Percentiles rank a stretch among this genome's conserved stretches.
phyloP scores from a whole-genome alignment of 2,329 filamentous ascomycete genomes.

The Chalara sp. region DNA sequence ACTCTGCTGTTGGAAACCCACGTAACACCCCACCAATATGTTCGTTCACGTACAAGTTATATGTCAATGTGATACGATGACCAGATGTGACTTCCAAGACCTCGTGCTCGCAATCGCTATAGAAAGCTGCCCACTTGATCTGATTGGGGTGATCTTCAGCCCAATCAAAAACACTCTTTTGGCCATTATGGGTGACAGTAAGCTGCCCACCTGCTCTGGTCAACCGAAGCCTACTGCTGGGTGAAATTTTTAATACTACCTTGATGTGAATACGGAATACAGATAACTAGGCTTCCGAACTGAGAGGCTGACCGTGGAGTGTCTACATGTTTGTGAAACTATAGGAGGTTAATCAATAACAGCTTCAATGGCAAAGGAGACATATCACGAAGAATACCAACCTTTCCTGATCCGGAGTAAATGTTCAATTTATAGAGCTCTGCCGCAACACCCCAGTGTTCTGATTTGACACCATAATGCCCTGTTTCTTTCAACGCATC shows the following conservation, averaged over 20 bases:
- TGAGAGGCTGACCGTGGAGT: too few relatives aligned
- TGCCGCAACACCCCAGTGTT: not conserved
- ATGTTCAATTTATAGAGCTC: constrained; percentile 28
- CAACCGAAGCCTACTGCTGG: too few relatives aligned
- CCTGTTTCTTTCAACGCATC: not conserved
- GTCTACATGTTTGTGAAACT: too few relatives aligned
- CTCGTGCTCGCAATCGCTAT: constrained; percentile 46
- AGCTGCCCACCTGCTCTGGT: too few relatives aligned
- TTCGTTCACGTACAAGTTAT: constrained; percentile 41
- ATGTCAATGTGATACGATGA: constrained; percentile 50
- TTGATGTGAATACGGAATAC: too few relatives aligned
- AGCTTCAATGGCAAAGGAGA: too few relatives aligned
- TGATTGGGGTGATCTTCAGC: constrained; percentile 30
- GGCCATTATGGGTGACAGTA: not conserved
- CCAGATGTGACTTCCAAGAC: constrained; percentile 42
- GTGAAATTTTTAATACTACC: too few relatives aligned
- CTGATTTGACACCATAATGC: not conserved
- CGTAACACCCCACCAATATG: too few relatives aligned
- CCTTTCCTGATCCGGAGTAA: constrained; percentile 29
- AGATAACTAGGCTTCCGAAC: too few relatives aligned
- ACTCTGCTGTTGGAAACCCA: too few relatives aligned
- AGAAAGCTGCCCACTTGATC: constrained; percentile 45
- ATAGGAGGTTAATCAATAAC: too few relatives aligned
- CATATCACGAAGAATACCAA: too few relatives aligned
- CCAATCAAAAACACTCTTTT: constrained; percentile 21